Base-by-base conservation (phyloP, 495 filamentous ascomycete genomes). In the Geoglossum glabrum region DNA sequence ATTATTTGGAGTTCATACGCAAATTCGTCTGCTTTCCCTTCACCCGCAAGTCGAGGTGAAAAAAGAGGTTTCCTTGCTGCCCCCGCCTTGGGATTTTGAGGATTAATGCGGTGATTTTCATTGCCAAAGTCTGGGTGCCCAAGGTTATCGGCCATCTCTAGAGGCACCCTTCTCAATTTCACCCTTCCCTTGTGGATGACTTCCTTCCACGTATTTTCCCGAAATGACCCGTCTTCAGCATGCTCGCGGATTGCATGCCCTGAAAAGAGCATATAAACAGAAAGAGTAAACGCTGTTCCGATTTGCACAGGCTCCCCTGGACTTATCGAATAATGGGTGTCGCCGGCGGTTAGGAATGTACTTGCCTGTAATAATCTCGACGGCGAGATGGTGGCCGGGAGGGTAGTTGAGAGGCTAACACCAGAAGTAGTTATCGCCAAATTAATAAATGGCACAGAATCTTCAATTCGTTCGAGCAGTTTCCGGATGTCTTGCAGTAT, bases 391-490 rank as follows among this genome's bases (percentile, higher is more conserved):
- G 86, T 87, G 1, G 84, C 72, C 7, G 86, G 86, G 45, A 95
- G 71, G 34, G 76, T 81, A 0, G 87, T 84, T 0, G 86, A 87
- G 50, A 95, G 69, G 60, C 78, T 90, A 25, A 87, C 88, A 0
- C 93, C 93, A 4, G 93, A 97, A 6, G 92, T 93, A 1, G 89
- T 90, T 63, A 99, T 95, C 34, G 93, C 94, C 21, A 99, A 75
- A 61, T 87, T 95, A 67, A 99, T 87, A 1, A 95, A 74, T 5
- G 92, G 90, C 19, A 99, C 87, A 25, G 90, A 86, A 67, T 94
- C 84, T 66, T 99, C 93, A 55, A 99, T 94, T 5, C 84, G 79
- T 21, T 66, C 66, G 9, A 97, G 76, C 17, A 99, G 69, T 30
- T 70, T 77, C 61, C 82, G 85, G 61, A 95, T 93, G 50, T 87